Evolutionary conservation across 2,329 filamentous ascomycete species (phyloP).

Genomic region (Sporothrix protearum): DNA sequence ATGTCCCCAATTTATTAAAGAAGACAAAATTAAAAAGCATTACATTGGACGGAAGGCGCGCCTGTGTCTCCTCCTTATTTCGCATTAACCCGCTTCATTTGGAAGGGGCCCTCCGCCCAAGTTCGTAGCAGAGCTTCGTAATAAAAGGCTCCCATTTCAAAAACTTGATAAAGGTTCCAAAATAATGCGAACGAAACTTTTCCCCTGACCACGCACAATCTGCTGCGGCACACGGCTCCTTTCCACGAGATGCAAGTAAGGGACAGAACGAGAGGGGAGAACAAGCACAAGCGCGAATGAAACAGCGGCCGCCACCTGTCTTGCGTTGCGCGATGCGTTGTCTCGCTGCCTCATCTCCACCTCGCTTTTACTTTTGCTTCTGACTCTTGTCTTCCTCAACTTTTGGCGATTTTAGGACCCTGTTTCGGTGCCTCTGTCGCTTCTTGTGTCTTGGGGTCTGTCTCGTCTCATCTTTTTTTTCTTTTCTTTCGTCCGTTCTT

Average conservation of each 20-base stretch:
- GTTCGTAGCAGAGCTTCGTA: slow-evolving; percentile 18
- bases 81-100: slow-evolving; percentile 18
- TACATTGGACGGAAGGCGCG: slow-evolving; percentile 7
- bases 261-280: slow-evolving; percentile 17
- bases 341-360: slow-evolving; percentile 20
- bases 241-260: slow-evolving; percentile 20
- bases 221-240: not conserved
- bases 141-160: slow-evolving; percentile 16
- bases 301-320: slow-evolving; percentile 18
- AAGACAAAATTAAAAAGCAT: not conserved
- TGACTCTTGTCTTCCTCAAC: not conserved
- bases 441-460: not conserved
- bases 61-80: slow-evolving; percentile 8
- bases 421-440: not conserved
- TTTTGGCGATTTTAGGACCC: no score
- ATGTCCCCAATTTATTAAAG: not conserved
- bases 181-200: slow-evolving; percentile 13
- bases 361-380: not conserved
- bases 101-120: slow-evolving; percentile 15
- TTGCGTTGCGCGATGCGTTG: slow-evolving; percentile 22
- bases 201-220: not conserved
- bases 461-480: not conserved
- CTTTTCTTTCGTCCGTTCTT: not conserved
- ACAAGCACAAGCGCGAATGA: slow-evolving; percentile 17
- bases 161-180: slow-evolving; percentile 11